Conservation (phyloP, 805 yeast genomes). For the Wickerhamomyces chaumierensis region DNA sequence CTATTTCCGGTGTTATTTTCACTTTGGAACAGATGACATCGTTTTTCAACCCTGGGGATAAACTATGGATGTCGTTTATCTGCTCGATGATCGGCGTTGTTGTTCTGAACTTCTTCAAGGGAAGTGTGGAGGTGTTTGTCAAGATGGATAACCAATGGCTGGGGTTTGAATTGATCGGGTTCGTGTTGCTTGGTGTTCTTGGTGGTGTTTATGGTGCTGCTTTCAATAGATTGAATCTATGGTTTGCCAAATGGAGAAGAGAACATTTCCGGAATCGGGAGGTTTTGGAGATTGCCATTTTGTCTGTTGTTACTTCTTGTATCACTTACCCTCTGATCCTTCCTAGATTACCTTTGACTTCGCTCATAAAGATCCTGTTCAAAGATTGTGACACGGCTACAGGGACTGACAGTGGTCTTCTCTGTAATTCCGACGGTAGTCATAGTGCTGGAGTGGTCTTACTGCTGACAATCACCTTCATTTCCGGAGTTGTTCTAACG, state of each 20-base stretch:
- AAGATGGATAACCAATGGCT: conserved; percentile 71
- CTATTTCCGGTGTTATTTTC: conserved; percentile 80
- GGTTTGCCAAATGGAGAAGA: conserved; percentile 26
- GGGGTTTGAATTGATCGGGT: conserved; percentile 58
- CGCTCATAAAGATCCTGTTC: conserved; percentile 49
- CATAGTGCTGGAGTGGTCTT: conserved; percentile 3
- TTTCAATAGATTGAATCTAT: conserved; percentile 37
- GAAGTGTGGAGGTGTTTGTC: conserved; percentile 43
- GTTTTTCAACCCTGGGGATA: conserved; percentile 47
- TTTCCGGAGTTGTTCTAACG: conserved; percentile 48
- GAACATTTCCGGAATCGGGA: conserved; percentile 20
- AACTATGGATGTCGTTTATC: conserved; percentile 79
- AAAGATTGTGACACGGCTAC: conserved; percentile 42
- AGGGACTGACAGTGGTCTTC: conserved; percentile 17
- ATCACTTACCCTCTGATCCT: conserved; percentile 45
- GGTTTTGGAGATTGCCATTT: conserved; percentile 34
- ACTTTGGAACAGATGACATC: conserved; percentile 59
- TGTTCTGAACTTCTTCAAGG: conserved; percentile 37
- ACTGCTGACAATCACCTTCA: conserved; percentile 11
- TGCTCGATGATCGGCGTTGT: conserved; percentile 67
- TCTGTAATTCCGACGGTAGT: conserved; percentile 17
- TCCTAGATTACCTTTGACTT: conserved; percentile 42
- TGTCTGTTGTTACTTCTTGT: conserved; percentile 41
- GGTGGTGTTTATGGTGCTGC: conserved; percentile 61
- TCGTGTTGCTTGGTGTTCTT: conserved; percentile 52